A percentile compares a stretch with the other conserved stretches of the same genome.
phyloP scores from a whole-genome alignment of 1,139 yeast species.

The Kodamaea derodonti region DNA sequence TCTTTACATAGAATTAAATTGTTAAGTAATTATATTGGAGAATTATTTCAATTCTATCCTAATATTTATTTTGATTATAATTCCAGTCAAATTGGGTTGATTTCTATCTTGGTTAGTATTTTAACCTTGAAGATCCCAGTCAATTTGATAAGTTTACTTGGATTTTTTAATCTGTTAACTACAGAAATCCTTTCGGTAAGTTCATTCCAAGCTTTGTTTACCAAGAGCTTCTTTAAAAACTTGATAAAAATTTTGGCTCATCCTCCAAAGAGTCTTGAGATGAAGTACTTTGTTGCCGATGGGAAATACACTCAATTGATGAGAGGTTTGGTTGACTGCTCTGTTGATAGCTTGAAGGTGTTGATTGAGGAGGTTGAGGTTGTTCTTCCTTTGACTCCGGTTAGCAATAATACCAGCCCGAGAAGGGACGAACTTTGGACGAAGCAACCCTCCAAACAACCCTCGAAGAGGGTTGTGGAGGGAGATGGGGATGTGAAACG shows the following conservation, averaged over 20 bases:
- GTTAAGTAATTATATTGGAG: constrained; percentile 60
- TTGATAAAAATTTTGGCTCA: constrained; percentile 40
- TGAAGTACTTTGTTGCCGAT: constrained; percentile 38
- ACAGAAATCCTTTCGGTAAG: constrained; percentile 15
- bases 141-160: constrained; percentile 19
- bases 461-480: no score
- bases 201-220: constrained; percentile 23
- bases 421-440: constrained; percentile 12
- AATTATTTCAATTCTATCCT: constrained; percentile 60
- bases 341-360: constrained; percentile 18
- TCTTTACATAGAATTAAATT: constrained; percentile 45
- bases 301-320: constrained; percentile 36
- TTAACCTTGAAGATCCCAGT: constrained; percentile 24
- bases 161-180: constrained; percentile 18
- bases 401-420: constrained; percentile 25
- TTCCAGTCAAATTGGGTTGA: constrained; percentile 54
- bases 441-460: no score
- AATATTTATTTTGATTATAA: constrained; percentile 54
- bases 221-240: constrained; percentile 24
- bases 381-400: constrained; percentile 24
- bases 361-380: constrained; percentile 13
- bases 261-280: constrained; percentile 44
- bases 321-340: constrained; percentile 33
- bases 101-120: constrained; percentile 14
- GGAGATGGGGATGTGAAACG: no score